These are phyloP conservation scores for Boletus vermiculosoides DNA, from an alignment of 768 basidiomycete genomes.

Conservation along the genomic window DNA sequence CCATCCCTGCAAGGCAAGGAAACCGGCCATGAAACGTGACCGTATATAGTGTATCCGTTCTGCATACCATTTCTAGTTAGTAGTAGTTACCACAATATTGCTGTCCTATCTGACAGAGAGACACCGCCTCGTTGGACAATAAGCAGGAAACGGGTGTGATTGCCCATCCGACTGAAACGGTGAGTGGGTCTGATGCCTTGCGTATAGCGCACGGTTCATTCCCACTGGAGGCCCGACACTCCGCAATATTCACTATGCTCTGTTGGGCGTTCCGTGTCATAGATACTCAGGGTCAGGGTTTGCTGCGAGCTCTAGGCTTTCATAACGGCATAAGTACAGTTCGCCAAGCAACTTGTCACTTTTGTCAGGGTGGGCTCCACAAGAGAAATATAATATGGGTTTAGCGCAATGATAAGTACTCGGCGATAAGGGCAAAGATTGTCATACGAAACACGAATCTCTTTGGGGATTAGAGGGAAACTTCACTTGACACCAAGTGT, in stretches of 20 bases:
- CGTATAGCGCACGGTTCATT: slow-evolving; percentile 6
- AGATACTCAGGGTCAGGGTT: slow-evolving; percentile 21
- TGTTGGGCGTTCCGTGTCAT: slow-evolving; percentile 1
- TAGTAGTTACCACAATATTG: not conserved
- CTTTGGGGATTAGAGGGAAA: too few species aligned
- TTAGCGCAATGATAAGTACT: not conserved
- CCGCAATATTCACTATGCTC: not conserved
- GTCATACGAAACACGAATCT: too few species aligned
- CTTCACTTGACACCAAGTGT: not conserved
- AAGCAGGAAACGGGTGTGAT: not conserved
- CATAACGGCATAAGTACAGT: slow-evolving; percentile 2
- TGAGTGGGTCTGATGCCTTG: slow-evolving; percentile 15
- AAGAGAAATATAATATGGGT: not conserved
- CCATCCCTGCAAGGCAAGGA: not conserved
- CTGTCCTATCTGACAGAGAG: not conserved
- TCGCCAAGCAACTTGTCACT: not conserved
- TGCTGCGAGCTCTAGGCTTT: slow-evolving; percentile 14
- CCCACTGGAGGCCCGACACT: not conserved
- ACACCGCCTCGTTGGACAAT: not conserved
- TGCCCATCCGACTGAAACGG: not conserved
- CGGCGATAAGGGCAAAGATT: not conserved
- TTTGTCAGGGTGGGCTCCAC: slow-evolving; percentile 1
- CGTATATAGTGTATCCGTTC: not conserved
- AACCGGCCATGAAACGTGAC: not conserved
- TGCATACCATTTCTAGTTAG: not conserved